Evolutionary conservation across 2,329 filamentous ascomycete species (phyloP).

Genomic region (Colletotrichum lini): DNA sequence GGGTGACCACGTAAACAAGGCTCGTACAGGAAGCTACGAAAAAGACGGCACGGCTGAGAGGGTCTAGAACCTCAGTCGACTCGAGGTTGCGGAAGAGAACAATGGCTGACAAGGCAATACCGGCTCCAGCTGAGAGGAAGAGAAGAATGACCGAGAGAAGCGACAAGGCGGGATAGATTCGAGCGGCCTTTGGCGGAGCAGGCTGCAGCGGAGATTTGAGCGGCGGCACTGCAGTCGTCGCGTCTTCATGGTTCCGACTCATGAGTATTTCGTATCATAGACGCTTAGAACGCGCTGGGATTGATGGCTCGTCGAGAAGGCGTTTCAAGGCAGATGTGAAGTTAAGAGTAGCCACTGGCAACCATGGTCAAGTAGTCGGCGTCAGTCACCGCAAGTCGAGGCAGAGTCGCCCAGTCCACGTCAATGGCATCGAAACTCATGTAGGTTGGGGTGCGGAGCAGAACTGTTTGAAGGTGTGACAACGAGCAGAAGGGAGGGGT

Average conservation of each 20-base stretch:
- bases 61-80: conserved; percentile 29
- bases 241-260: conserved; percentile 30
- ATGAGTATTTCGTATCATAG: conserved; percentile 33
- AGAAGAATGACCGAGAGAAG: conserved; percentile 25
- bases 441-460: background rate
- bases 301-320: background rate
- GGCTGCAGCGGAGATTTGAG: background rate
- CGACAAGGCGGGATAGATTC: conserved; percentile 30
- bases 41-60: conserved; percentile 35
- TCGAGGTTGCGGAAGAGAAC: conserved; percentile 28
- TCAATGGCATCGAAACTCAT: conserved; percentile 16
- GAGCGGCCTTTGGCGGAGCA: conserved; percentile 8
- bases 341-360: background rate
- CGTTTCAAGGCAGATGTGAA: background rate
- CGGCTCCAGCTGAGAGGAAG: conserved; percentile 25
- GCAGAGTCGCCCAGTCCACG: conserved; percentile 19
- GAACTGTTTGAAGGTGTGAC: background rate
- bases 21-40: conserved; percentile 37
- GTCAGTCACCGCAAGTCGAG: background rate
- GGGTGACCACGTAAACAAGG: conserved; percentile 29
- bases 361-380: conserved; percentile 6
- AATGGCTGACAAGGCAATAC: conserved; percentile 28
- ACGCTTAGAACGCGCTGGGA: background rate
- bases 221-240: conserved; percentile 39
- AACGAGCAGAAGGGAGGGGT: conserved; percentile 26